These are phyloP conservation scores for Lumnitzera littorea DNA, from an alignment of 345 rosid species.

Conservation along the genomic window DNA sequence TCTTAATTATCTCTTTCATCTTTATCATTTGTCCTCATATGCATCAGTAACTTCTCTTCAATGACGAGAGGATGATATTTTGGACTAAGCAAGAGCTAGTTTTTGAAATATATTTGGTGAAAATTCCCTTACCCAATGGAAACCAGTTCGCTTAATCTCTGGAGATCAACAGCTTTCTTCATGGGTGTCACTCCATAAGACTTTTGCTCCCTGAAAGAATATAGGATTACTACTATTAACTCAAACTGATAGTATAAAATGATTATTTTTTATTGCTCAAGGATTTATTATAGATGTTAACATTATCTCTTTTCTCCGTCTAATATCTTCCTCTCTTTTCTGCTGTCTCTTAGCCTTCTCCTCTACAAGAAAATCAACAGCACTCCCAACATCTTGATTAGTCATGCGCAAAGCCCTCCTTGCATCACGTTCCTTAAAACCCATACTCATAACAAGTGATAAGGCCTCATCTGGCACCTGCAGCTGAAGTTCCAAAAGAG, in stretches of 20 bases:
- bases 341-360: conserved; percentile 54
- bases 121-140: conserved; percentile 60
- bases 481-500: conserved; percentile 40
- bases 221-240: not conserved
- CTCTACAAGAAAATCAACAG: conserved; percentile 71
- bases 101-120: too few relatives aligned
- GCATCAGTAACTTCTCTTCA: too few relatives aligned
- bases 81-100: too few relatives aligned
- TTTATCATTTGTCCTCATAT: too few relatives aligned
- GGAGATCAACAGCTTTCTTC: conserved; percentile 77
- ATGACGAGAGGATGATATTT: too few relatives aligned
- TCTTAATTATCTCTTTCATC: too few relatives aligned
- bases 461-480: conserved; percentile 76
- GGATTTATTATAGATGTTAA: conserved; percentile 11
- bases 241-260: not conserved
- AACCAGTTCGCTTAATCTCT: conserved; percentile 47
- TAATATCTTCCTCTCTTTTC: conserved; percentile 43
- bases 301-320: conserved; percentile 51
- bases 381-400: conserved; percentile 66
- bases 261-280: not conserved
- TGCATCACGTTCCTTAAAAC: conserved; percentile 67
- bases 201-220: conserved; percentile 72
- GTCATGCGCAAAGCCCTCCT: conserved; percentile 75
- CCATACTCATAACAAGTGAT: conserved; percentile 78
- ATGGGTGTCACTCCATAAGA: conserved; percentile 69